Evolutionary conservation across 2,329 filamentous ascomycete genomes (phyloP), one percentile per base, ranked within the genome.

Genomic region (Talaromyces sp.): DNA sequence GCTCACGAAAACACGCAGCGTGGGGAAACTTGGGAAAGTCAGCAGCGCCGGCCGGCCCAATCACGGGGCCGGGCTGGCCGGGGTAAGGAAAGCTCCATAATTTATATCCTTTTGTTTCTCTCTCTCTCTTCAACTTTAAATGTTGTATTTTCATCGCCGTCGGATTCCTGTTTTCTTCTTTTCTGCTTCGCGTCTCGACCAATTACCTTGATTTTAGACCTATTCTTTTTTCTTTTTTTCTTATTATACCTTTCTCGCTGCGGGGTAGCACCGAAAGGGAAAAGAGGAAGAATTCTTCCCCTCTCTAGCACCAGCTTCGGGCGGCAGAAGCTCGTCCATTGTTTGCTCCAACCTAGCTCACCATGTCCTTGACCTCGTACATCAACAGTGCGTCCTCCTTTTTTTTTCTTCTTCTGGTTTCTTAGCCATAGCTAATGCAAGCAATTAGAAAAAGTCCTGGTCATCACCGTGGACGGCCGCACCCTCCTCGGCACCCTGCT

Each of bases 381-480:
- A 78, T 85, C 65, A 82, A 83, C 68, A 83, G 82, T 84, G 70
- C 73, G 79, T 69, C 27, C 31, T 27, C 28, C 18, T 52, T 10
- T 5, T 42, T 36, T 4, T 47, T 40, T n/a, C n/a, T 42, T 56
- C 14, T 50, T 23, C 5, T 1, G 2, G 4, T 36, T 9, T 23
- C 23, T 30, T 4, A 42, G 31, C 5, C 5, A 5, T 5, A 40
- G 12, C 33, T 40, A 56, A 60, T 12, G 8, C 53, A 60, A 97
- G 5, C 30, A 23, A 14, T 23, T 50, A 62, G 95, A 96, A 79
- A 96, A 92, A 77, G 91, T 98, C 69, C 84, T 93, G 62, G 89
- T 98, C 71, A 85, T 98, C 66, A 98, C 95, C 31, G 89, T 91
- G 68, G 95, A 98, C 78, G 95, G 94, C 57, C 89, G 94, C 69